Base-by-base conservation (phyloP, 139 green algal species). In the Haematococcus sp. region DNA sequence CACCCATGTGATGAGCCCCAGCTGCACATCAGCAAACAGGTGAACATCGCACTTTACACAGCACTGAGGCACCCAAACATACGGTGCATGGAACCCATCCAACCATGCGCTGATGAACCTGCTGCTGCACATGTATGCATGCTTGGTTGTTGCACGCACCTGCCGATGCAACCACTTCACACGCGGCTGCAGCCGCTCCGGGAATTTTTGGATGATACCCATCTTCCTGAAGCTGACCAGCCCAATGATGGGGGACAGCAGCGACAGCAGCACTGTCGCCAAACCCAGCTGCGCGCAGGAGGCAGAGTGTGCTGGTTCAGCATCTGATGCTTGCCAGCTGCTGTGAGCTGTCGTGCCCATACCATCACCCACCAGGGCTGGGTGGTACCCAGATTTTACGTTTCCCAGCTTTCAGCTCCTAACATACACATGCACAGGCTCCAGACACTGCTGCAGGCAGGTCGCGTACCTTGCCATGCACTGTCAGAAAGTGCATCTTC, bases 141-240 rank as follows among this genome's bases (percentile, higher is more conserved):
- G n/a, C n/a, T n/a, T n/a, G n/a, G n/a, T n/a, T n/a, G n/a, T n/a
- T n/a, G n/a, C n/a, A n/a, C 84, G 32, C 44, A 86, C 73, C 75
- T 78, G 54, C 31, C 82, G 73, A 66, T 92, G 87, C 30, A 88
- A 43, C 56, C 28, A 76, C 49, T 92, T 92, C 1, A 90, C 65
- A 7, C 20, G 40, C 17, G 78, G 66, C 49, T 91, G 83, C 73
- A 51, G 81, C 9, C 25, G 4, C 34, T 84, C 75, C 0, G 87
- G 87, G 40, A 92, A 81, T 3, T 33, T n/a, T 33, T 83, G 63
- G 4, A 89, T 67, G 22, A 92, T 49, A 22, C 82, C 80, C 34
- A 91, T 63, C 35, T 71, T 79, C 35, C 73, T 80, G 74, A 92
- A 92, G 75, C 73, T 84, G 16, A 84, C 32, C 2, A 74, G 55